These are phyloP conservation scores for Fusarium nanum DNA, from an alignment of 2,329 filamentous ascomycete species.

Conservation along the genomic window DNA sequence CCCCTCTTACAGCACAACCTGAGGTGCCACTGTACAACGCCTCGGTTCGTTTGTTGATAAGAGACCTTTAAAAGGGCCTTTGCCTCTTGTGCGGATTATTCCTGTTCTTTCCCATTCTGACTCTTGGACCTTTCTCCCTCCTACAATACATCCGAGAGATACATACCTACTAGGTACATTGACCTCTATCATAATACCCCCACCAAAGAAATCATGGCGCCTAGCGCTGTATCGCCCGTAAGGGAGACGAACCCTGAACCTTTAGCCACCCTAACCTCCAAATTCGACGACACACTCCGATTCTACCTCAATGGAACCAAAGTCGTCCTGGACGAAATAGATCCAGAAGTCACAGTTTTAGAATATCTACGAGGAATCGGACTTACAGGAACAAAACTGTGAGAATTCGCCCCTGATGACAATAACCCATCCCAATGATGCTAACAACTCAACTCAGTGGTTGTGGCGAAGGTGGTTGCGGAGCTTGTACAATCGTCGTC, in stretches of 20 bases:
- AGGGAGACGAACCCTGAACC: slow-evolving; percentile 51
- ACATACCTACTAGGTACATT: background rate
- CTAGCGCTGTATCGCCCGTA: slow-evolving; percentile 65
- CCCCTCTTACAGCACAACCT: slow-evolving; percentile 13
- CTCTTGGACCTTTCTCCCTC: background rate
- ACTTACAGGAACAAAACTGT: slow-evolving; percentile 92
- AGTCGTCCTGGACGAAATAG: slow-evolving; percentile 84
- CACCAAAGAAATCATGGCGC: slow-evolving; percentile 60
- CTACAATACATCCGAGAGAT: background rate
- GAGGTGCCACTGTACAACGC: slow-evolving; percentile 13
- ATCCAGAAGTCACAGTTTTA: slow-evolving; percentile 90
- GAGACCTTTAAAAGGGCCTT: slow-evolving; percentile 22
- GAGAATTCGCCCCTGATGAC: slow-evolving; percentile 43
- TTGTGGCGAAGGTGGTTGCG: slow-evolving; percentile 95
- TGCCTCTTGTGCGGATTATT: slow-evolving; percentile 8
- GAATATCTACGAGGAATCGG: slow-evolving; percentile 95
- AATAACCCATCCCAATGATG: background rate
- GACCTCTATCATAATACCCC: background rate
- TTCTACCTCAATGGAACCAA: slow-evolving; percentile 97
- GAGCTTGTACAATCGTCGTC: slow-evolving; percentile 94
- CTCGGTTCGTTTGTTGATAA: slow-evolving; percentile 39
- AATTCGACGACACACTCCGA: slow-evolving; percentile 86
- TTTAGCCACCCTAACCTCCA: slow-evolving; percentile 69
- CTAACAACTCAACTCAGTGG: slow-evolving; percentile 61
- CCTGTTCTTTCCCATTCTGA: background rate